phyloP scores from a whole-genome alignment of 1,139 yeast species.

The Protomyces arabidopsidicola region DNA sequence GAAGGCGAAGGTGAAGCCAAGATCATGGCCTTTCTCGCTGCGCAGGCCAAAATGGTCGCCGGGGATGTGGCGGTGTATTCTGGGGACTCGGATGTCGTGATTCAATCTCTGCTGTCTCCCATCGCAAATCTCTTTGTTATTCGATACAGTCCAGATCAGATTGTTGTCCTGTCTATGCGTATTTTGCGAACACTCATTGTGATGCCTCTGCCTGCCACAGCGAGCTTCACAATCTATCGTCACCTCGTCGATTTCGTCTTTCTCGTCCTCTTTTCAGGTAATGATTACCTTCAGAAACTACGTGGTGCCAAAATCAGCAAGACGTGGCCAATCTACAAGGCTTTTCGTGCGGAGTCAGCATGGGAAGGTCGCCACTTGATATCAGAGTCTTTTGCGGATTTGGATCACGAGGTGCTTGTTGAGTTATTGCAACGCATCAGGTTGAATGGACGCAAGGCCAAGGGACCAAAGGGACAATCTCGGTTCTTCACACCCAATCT shows the following conservation, averaged over 20 bases:
- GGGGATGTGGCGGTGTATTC: slow-evolving; percentile 7
- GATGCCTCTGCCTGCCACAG: not conserved
- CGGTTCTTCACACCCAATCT: slow-evolving; percentile 5
- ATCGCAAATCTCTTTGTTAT: slow-evolving; percentile 6
- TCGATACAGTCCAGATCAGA: not conserved
- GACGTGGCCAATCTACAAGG: slow-evolving; percentile 14
- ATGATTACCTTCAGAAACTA: slow-evolving; percentile 15
- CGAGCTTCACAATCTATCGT: not conserved
- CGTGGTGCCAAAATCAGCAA: slow-evolving; percentile 16
- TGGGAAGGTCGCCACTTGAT: slow-evolving; percentile 3
- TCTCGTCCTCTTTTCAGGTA: slow-evolving; percentile 10
- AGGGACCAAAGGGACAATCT: not conserved
- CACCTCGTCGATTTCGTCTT: slow-evolving; percentile 5
- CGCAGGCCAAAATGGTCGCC: not conserved
- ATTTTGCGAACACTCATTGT: not conserved
- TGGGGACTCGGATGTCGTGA: slow-evolving; percentile 23
- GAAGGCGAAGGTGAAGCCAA: slow-evolving; percentile 25
- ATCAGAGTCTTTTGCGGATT: not conserved
- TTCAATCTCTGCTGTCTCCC: slow-evolving; percentile 11
- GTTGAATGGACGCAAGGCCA: not conserved
- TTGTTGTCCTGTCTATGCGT: not conserved
- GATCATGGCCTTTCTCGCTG: slow-evolving; percentile 6
- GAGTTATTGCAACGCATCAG: slow-evolving; percentile 14
- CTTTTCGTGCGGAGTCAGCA: slow-evolving; percentile 1
- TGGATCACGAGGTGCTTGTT: slow-evolving; percentile 9